Evolutionary conservation across 495 filamentous ascomycete genomes (phyloP), one percentile per base, ranked within the genome.

Genomic region (Chaetomium tenue): DNA sequence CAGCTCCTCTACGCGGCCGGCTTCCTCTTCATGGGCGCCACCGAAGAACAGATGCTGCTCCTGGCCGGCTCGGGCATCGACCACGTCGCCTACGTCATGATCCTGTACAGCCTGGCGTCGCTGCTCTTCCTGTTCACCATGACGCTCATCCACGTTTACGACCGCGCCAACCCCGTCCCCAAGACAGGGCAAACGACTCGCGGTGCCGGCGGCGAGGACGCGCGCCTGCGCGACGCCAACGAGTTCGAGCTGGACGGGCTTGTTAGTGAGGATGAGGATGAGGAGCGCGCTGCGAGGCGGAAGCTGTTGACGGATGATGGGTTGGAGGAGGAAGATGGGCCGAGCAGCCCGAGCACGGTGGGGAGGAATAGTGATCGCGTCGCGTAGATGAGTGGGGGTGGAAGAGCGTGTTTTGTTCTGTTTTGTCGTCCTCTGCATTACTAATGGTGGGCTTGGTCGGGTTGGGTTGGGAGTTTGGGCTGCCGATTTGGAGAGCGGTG

Each of bases 11-110:
- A 89, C 70, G 92, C 94, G 47, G 92, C 94, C 5, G 94, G 94
- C 33, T 95, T 98, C 77, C 83, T 97, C 60, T 98, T 98, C 81
- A 95, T 97, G 92, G 89, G 90, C 57, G 94, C 95, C 26, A 97
- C 91, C 3, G 94, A 98, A 75, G 93, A 98, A 74, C 93, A 98
- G 73, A 93, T 98, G 89, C 70, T 81, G 42, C 77, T 97, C 2
- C 77, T 98, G 15, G 77, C 83, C 52, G 79, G 83, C 52, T 88
- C 87, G 4, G 83, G 87, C 59, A 87, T 98, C 71, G 90, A 90
- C 44, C 90, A 95, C 73, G 91, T 98, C 51, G 88, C 92, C 13
- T 98, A 98, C 74, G 81, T 97, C 51, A 82, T 98, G 56, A 90
- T 97, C 58, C 78, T 97, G 6, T 98, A 89, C 81, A 94, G 90